phyloP scores from a whole-genome alignment of 371 early-diverging fungal species.

The Smittium mucronatum region DNA sequence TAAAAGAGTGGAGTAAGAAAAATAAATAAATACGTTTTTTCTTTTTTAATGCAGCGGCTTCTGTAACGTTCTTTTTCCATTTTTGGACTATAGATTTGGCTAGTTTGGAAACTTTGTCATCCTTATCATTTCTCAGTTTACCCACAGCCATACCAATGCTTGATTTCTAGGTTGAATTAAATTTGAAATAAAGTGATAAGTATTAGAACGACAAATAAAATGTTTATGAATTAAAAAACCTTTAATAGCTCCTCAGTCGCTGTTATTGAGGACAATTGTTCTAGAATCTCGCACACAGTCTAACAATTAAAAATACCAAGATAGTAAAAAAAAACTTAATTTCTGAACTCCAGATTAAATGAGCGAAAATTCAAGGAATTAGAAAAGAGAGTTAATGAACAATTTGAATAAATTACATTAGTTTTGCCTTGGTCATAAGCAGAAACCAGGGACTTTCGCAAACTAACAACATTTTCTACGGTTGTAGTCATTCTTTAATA shows the following conservation, averaged over 20 bases:
- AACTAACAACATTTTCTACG: background rate
- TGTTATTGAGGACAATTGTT: constrained; percentile 1
- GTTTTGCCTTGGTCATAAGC: constrained; percentile 4
- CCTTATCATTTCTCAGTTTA: constrained; percentile 46
- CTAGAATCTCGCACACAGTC: constrained; percentile 9
- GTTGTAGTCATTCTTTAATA: background rate
- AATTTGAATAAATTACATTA: background rate
- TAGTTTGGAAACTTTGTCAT: constrained; percentile 40
- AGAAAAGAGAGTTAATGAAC: background rate
- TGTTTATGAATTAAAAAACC: background rate
- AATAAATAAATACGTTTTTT: constrained; percentile 11
- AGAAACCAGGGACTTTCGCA: background rate
- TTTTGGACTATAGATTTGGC: constrained; percentile 58
- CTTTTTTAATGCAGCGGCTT: constrained; percentile 13
- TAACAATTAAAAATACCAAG: constrained; percentile 2
- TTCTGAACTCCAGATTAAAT: no score
- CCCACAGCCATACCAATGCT: constrained; percentile 64
- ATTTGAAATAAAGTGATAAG: background rate
- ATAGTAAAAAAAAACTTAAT: no score
- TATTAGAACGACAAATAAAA: background rate
- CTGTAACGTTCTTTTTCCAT: constrained; percentile 62
- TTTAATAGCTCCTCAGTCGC: constrained; percentile 10
- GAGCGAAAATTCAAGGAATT: no score
- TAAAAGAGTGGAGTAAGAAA: background rate
- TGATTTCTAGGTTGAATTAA: constrained; percentile 39